These are phyloP conservation scores for Lepiota venenata DNA, from an alignment of 768 basidiomycete species.

Conservation along the genomic window DNA sequence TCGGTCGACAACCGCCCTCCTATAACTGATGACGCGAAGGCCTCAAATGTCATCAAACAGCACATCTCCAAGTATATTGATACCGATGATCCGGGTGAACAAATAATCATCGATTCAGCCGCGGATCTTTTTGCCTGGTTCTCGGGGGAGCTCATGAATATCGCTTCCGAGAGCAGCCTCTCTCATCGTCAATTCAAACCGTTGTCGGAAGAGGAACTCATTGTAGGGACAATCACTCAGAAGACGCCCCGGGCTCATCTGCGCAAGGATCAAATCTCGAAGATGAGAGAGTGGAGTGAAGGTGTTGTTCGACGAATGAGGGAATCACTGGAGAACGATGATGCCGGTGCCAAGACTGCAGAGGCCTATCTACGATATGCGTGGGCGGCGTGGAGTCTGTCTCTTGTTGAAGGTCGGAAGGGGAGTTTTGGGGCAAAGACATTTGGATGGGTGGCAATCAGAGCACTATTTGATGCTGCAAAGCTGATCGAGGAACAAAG, in stretches of 20 bases:
- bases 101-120: conserved; percentile 15
- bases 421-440: conserved; percentile 51
- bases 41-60: neutral
- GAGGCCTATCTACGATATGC: conserved; percentile 40
- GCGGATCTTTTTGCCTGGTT: conserved; percentile 35
- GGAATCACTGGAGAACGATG: conserved; percentile 46
- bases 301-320: conserved; percentile 45
- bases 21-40: neutral
- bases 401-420: conserved; percentile 20
- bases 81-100: neutral
- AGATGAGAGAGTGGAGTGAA: conserved; percentile 51
- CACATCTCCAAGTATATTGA: neutral
- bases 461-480: conserved; percentile 50
- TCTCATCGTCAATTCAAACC: conserved; percentile 35
- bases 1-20: neutral
- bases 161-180: conserved; percentile 44
- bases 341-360: conserved; percentile 26
- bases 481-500: neutral
- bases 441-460: conserved; percentile 58
- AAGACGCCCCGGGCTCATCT: conserved; percentile 53
- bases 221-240: conserved; percentile 64
- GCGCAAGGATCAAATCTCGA: conserved; percentile 48
- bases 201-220: conserved; percentile 58
- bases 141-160: conserved; percentile 38
- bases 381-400: conserved; percentile 54